Percentiles rank a stretch among this genome's conserved stretches.
phyloP scores from a whole-genome alignment of 129 eudicot genomes.

The Logfia minima region DNA sequence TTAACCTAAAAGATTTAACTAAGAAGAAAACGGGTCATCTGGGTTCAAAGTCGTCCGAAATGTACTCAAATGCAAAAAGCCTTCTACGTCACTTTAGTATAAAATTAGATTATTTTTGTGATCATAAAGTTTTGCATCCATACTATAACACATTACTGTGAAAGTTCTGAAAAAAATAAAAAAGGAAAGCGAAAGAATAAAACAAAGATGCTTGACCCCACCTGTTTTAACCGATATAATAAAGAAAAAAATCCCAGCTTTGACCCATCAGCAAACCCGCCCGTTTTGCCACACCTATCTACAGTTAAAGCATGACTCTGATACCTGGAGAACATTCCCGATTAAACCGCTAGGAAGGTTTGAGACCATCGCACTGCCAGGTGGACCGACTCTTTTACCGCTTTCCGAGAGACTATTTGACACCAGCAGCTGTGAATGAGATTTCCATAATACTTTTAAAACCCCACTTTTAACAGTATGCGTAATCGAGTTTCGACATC shows the following conservation, averaged over 20 bases:
- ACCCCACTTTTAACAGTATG: slow-evolving; percentile 72
- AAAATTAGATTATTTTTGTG: not conserved
- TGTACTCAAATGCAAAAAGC: not conserved
- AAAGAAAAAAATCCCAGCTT: not conserved
- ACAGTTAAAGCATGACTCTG: not conserved
- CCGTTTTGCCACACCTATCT: not conserved
- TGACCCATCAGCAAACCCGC: not conserved
- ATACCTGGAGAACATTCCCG: slow-evolving; percentile 90
- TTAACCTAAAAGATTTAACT: not conserved
- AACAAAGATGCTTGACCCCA: not conserved
- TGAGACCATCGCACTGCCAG: slow-evolving; percentile 57
- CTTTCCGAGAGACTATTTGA: slow-evolving; percentile 33
- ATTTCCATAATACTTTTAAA: slow-evolving; percentile 46
- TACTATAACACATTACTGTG: not conserved
- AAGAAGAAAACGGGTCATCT: not conserved
- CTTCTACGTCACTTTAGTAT: not conserved
- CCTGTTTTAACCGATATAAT: not conserved
- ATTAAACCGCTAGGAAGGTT: slow-evolving; percentile 63
- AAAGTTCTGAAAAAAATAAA: too few relatives aligned
- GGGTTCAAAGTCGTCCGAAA: not conserved
- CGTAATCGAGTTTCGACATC: slow-evolving; percentile 37
- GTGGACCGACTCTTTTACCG: slow-evolving; percentile 42
- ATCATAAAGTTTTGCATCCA: not conserved
- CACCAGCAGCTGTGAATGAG: slow-evolving; percentile 27
- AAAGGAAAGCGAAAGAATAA: not conserved